Base-by-base conservation (phyloP, 306 rosid genomes). In the Quercus aquifolioides region DNA sequence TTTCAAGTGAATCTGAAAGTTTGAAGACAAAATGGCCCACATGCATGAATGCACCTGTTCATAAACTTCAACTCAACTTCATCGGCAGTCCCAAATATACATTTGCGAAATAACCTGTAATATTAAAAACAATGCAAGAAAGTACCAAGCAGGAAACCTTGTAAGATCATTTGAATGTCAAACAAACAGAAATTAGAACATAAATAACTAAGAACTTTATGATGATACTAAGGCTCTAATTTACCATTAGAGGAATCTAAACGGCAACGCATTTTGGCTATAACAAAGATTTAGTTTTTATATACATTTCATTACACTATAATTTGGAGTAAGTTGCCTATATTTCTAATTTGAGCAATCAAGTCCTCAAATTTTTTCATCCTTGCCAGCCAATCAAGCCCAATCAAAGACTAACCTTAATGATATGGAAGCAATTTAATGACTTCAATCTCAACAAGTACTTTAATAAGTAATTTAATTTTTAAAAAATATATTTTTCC, bases 61-160 rank as follows among this genome's bases (percentile, higher is more conserved):
- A 73, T 74, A 49, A 82, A 78, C 82, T 64, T 78, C 75, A 77
- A 71, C 74, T 77, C 85, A 41, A 77, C 55, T 62, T 82, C 86
- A 69, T 82, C 82, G 20, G 76, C 86, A 8, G 58, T 79, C 67
- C 76, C 76, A 73, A 78, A 78, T 31, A 82, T 58, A 68, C 25
- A 74, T 33, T 78, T 82, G 33, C 76, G 76, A 49, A 56, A 82
- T 49, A 78, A 67, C 76, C 86, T 82, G 71, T 19, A 72, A 55
- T 23, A 23, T 25, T 0, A 63, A 26, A 65, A 4, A 56, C 4
- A 26, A 43, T n/a, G 41, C 4, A 25, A 20, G 41, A 13, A n/a
- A 41, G 10, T 56, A n/a, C 19, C 62, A 56, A 54, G 13, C 23
- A 31, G n/a, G 1, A 33, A 79, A 62, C 9, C n/a, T 26, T 30